Evolutionary conservation across 768 basidiomycete genomes (phyloP), one percentile per base, ranked within the genome.

Genomic region (Boletus pseudopeckii): DNA sequence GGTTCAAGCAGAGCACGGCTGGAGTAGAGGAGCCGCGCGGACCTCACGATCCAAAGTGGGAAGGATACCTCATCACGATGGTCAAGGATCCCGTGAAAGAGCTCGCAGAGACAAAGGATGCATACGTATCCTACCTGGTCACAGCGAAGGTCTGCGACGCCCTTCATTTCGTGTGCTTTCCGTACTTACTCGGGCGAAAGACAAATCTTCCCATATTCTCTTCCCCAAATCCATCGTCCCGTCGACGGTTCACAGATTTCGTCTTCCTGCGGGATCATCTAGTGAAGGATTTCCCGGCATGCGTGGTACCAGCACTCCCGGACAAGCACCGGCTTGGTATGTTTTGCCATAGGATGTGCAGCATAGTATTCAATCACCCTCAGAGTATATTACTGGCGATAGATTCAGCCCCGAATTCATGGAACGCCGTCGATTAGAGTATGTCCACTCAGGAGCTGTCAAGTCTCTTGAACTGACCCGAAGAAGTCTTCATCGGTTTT

Each of bases 321-420:
- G 94, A 93, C 71, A 99, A 98, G 71, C 97, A 98, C 66, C 80
- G 97, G 49, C 74, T 98, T 66, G 96, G 96, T 97, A 58, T 42
- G 88, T 75, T 45, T 45, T 15, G 7, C 24, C 30, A 52, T 18
- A 22, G 14, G 30, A 37, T 45, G n/a, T 3, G 45, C 17, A 30
- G 28, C 4, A 36, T 39, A 6, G 8, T 36, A 40, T 48, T 60
- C 41, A 64, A 39, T 55, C 45, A 38, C 22, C 24, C 33, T 34
- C 60, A 97, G 97, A 98, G 72, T 99, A 99, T 68, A 82, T 99
- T 52, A 98, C 96, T 26, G 97, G 97, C 13, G 97, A 98, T 72
- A 80, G 97, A 56, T 99, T 99, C 72, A 93, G 93, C 60, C 86
- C 89, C 9, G 97, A 98, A 64, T 99, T 99, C 63, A 90, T 98